Percentiles rank a stretch among this genome's conserved stretches.
phyloP scores from a whole-genome alignment of 179 eudicot species.

The Carnegiea gigantea region DNA sequence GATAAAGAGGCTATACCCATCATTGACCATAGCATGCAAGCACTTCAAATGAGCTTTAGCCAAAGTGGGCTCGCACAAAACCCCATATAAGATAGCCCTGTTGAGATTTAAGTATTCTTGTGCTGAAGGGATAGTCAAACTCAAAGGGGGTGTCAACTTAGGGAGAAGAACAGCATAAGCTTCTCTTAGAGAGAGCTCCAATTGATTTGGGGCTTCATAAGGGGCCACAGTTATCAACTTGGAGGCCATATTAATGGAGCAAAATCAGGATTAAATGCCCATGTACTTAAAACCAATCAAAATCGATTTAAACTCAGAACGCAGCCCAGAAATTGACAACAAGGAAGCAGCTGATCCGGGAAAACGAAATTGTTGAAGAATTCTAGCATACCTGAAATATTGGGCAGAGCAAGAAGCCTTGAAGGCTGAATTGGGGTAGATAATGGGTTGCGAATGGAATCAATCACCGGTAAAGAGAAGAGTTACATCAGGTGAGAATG shows the following conservation, averaged over 20 bases:
- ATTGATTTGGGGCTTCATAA: constrained; percentile 54
- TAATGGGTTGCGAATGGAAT: too few species aligned
- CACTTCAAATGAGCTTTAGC: constrained; percentile 61
- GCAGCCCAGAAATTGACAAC: too few species aligned
- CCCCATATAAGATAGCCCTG: constrained; percentile 61
- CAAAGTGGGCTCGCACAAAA: constrained; percentile 58
- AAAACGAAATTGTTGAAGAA: too few species aligned
- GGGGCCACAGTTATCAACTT: constrained; percentile 41
- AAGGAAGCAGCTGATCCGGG: too few species aligned
- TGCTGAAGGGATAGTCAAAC: constrained; percentile 42
- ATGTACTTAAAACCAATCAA: too few species aligned
- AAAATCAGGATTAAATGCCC: too few species aligned
- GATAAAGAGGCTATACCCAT: constrained; percentile 68
- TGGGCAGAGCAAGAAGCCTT: too few species aligned
- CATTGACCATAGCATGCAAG: constrained; percentile 66
- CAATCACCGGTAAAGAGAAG: too few species aligned
- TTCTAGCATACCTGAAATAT: too few species aligned
- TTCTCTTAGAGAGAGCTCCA: constrained; percentile 59
- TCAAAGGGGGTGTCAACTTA: constrained; percentile 66
- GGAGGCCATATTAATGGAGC: constrained; percentile 38
- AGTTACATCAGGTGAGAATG: too few species aligned
- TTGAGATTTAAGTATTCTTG: constrained; percentile 55
- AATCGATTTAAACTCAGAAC: too few species aligned
- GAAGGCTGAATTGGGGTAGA: too few species aligned
- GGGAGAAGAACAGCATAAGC: constrained; percentile 48